These are phyloP conservation scores for Beta macrorhiza DNA, from an alignment of 179 eudicot genomes.

Conservation along the genomic window DNA sequence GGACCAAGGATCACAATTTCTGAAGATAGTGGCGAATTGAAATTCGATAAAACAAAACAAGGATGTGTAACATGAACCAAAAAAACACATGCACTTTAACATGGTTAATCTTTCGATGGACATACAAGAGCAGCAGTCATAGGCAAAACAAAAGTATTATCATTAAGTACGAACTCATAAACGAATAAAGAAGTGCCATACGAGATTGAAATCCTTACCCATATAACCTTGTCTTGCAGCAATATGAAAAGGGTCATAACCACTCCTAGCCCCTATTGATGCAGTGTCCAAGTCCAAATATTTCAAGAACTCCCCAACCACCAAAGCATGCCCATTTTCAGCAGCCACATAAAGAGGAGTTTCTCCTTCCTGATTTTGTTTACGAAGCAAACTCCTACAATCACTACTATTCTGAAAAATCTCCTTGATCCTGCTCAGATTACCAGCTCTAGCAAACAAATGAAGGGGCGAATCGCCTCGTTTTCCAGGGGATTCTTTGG, in stretches of 20 bases:
- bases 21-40: not conserved
- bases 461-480: slow-evolving; percentile 80
- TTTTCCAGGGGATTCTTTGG: slow-evolving; percentile 77
- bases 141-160: not conserved
- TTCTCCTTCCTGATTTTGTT: slow-evolving; percentile 84
- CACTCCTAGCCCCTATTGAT: slow-evolving; percentile 67
- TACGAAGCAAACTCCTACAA: slow-evolving; percentile 51
- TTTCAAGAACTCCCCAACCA: slow-evolving; percentile 69
- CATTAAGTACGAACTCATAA: not conserved
- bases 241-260: slow-evolving; percentile 86
- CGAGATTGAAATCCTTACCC: slow-evolving; percentile 46
- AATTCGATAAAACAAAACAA: slow-evolving; percentile 1
- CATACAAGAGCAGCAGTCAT: not conserved
- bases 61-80: not conserved
- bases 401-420: slow-evolving; percentile 47
- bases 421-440: slow-evolving; percentile 56
- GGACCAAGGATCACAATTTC: not conserved
- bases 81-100: not conserved
- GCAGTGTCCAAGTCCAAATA: slow-evolving; percentile 70
- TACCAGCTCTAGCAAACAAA: slow-evolving; percentile 74
- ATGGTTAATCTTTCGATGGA: not conserved
- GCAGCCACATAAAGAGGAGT: slow-evolving; percentile 78
- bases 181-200: not conserved
- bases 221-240: slow-evolving; percentile 92
- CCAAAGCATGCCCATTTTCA: slow-evolving; percentile 70